Evolutionary conservation across 352 stramenopile species (phyloP), one percentile per base, ranked within the genome.

Genomic region (Aphanomyces cochlioides): DNA sequence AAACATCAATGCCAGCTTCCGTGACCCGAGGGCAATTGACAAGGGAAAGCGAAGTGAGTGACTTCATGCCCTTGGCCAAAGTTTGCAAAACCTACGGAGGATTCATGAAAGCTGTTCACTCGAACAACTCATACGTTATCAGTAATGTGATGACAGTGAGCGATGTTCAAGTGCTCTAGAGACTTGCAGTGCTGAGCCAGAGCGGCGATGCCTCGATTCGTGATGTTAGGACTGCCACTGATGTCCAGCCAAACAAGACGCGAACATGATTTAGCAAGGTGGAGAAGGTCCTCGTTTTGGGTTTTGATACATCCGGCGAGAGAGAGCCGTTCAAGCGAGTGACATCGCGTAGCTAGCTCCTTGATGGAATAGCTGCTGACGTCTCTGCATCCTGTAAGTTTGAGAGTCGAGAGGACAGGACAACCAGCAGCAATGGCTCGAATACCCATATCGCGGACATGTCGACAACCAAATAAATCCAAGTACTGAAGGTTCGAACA

Each of bases 391-490:
- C 90, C 90, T 1, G 90, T 96, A 40, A 97, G 79, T 63, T 85
- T 85, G 7, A 98, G 78, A 34, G 87, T 95, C 38, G 86, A 87
- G n/a, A 98, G 77, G 38, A 80, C 66, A 12, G 80, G 82, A 67
- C 90, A 98, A 1, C 93, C 93, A 34, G 81, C 77, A 0, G 90
- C 89, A 12, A 98, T 72, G 0, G 89, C 86, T 21, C 84, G 84
- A 21, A 98, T 72, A 4, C 90, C 90, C 7, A 74, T 64, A 58
- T 95, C 83, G 28, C 93, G 85, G 1, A 97, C 90, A 66, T 97
- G 89, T 13, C 88, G 88, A 69, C 92, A 97, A 3, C 90, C 89
- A 66, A 89, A 91, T 7, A 98, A 77, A 59, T 97, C 84, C 2
- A 98, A 73, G 15, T 88, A 76, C 15, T 74, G 75, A 38, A 98